phyloP scores from a whole-genome alignment of 1,284 basidiomycete genomes.

The Trichosporon inkin region DNA sequence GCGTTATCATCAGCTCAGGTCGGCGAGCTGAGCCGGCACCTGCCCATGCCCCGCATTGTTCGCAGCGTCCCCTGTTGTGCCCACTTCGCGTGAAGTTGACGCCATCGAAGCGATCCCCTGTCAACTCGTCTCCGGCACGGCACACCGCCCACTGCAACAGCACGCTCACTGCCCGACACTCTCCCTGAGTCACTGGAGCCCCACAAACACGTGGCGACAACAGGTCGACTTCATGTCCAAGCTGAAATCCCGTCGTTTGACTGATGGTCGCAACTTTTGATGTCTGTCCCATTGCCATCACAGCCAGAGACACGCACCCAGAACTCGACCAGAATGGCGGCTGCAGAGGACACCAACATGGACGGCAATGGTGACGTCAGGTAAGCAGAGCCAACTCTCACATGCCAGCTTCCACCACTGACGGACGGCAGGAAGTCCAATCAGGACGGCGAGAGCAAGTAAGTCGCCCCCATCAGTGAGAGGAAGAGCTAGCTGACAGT shows the following conservation, averaged over 20 bases:
- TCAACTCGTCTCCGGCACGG: too few species aligned
- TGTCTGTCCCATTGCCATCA: background rate
- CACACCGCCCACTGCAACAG: too few species aligned
- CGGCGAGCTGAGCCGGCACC: too few species aligned
- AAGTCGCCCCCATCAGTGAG: background rate
- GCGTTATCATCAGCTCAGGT: too few species aligned
- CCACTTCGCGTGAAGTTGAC: too few species aligned
- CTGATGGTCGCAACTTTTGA: background rate
- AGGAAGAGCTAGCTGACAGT: background rate
- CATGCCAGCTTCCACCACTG: background rate
- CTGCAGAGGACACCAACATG: background rate
- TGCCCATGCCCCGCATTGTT: too few species aligned
- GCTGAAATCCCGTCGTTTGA: background rate
- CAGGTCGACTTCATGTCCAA: background rate
- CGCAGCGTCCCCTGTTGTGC: too few species aligned
- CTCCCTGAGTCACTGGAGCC: background rate
- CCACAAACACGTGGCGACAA: background rate
- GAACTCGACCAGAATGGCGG: background rate
- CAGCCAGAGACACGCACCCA: background rate
- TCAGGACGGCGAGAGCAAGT: constrained; percentile 12
- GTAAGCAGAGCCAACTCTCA: background rate
- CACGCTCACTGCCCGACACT: too few species aligned
- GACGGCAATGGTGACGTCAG: background rate
- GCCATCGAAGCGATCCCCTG: too few species aligned
- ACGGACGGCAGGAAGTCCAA: constrained; percentile 1